These are phyloP conservation scores for Myochromella boudieri DNA, from an alignment of 768 basidiomycete species.

Conservation along the genomic window DNA sequence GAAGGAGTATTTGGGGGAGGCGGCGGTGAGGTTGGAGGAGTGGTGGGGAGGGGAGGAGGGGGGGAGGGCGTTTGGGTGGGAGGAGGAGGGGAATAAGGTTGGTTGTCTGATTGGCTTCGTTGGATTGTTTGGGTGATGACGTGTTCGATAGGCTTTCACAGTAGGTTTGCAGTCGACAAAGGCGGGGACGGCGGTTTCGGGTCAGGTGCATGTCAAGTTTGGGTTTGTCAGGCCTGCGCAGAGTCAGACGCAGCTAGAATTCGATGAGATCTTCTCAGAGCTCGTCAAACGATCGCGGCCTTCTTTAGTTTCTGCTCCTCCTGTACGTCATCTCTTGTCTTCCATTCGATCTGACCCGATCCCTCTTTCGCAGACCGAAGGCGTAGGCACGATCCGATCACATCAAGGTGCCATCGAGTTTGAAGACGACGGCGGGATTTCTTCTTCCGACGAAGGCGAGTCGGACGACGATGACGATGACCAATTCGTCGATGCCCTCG, in stretches of 20 bases:
- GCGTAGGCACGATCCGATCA: slow-evolving; percentile 80
- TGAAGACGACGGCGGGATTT: slow-evolving; percentile 80
- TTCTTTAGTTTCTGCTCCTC: slow-evolving; percentile 73
- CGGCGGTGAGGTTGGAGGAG: slow-evolving; percentile 70
- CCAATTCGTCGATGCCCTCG: slow-evolving; percentile 2
- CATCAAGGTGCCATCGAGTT: slow-evolving; percentile 52
- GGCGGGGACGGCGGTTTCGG: slow-evolving; percentile 37
- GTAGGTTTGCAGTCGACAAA: slow-evolving; percentile 42
- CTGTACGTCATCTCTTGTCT: slow-evolving; percentile 48
- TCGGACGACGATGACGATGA: slow-evolving; percentile 30
- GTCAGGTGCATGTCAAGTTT: slow-evolving; percentile 43
- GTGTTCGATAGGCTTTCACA: slow-evolving; percentile 1
- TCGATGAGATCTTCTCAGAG: slow-evolving; percentile 61
- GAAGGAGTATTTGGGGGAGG: slow-evolving; percentile 95
- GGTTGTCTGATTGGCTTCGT: slow-evolving; percentile 20
- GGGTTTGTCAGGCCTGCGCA: slow-evolving; percentile 50
- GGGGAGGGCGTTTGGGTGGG: slow-evolving; percentile 46
- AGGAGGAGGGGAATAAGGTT: slow-evolving; percentile 70
- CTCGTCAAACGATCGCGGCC: slow-evolving; percentile 63
- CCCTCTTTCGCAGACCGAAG: slow-evolving; percentile 66
- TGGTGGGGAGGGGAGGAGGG: slow-evolving; percentile 54
- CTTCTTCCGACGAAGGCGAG: slow-evolving; percentile 40
- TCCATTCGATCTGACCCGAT: background rate
- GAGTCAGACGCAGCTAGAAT: slow-evolving; percentile 42
- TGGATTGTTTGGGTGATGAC: background rate